A percentile compares a stretch with the other conserved stretches of the same genome.
phyloP scores from a whole-genome alignment of 2,329 filamentous ascomycete genomes.

The Fusarium proliferatum region DNA sequence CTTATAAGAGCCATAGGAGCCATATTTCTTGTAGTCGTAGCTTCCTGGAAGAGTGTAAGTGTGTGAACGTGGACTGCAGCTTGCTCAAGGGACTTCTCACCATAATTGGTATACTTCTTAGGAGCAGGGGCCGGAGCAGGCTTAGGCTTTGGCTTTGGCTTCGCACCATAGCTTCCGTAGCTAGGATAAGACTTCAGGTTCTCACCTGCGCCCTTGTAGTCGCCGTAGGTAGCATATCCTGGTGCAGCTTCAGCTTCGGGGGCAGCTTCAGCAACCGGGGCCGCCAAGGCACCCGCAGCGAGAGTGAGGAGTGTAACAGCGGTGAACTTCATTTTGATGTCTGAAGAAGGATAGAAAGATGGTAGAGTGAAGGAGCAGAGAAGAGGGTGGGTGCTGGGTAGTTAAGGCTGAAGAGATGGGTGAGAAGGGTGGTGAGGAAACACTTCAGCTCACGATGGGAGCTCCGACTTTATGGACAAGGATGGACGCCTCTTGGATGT shows the following conservation, averaged over 20 bases:
- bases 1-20: slow-evolving; percentile 21
- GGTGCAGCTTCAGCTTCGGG: slow-evolving; percentile 20
- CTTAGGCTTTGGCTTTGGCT: slow-evolving; percentile 7
- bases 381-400: not conserved
- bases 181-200: not conserved
- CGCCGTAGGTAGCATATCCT: not conserved
- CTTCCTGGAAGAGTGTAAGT: not conserved
- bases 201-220: not conserved
- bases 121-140: slow-evolving; percentile 7
- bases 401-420: not conserved
- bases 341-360: not conserved
- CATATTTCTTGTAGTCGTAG: slow-evolving; percentile 31
- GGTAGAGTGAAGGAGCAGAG: not conserved
- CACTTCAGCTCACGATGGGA: not conserved
- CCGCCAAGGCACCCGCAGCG: slow-evolving; percentile 40
- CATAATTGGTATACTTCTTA: slow-evolving; percentile 16
- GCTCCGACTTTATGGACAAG: slow-evolving; percentile 26
- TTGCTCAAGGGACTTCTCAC: not conserved
- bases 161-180: not conserved
- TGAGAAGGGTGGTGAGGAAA: slow-evolving; percentile 6
- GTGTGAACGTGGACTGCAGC: too few species aligned
- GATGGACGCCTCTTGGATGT: not conserved
- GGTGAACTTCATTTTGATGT: slow-evolving; percentile 48
- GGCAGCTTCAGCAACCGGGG: slow-evolving; percentile 36
- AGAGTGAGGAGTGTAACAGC: slow-evolving; percentile 41